Percentiles rank a stretch among this genome's conserved stretches.
These are phyloP conservation scores for Colletotrichum lini DNA, from an alignment of 2,329 filamentous ascomycete genomes.

Conservation along the genomic window DNA sequence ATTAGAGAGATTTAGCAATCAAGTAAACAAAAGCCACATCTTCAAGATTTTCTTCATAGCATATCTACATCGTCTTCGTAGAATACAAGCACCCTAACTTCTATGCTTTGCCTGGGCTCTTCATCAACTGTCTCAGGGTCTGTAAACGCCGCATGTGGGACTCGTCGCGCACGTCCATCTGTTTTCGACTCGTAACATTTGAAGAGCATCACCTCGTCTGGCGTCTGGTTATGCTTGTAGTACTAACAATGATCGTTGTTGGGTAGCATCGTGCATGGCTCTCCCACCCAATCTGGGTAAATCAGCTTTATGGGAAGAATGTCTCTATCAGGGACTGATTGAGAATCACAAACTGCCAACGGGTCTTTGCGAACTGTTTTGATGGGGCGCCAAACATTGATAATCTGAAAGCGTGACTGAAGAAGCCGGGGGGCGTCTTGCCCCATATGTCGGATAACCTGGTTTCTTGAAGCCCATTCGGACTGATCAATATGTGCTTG, in stretches of 20 bases:
- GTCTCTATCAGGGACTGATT: constrained; percentile 64
- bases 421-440: constrained; percentile 59
- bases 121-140: constrained; percentile 58
- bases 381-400: constrained; percentile 69
- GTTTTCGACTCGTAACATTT: constrained; percentile 74
- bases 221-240: constrained; percentile 65
- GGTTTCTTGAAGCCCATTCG: no score
- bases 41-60: no score
- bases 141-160: constrained; percentile 70
- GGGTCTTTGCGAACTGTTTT: constrained; percentile 67
- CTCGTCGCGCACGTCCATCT: constrained; percentile 66
- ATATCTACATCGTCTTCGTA: constrained; percentile 51
- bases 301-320: constrained; percentile 64
- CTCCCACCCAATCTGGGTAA: constrained; percentile 65
- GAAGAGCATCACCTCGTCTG: constrained; percentile 70
- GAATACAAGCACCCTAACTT: constrained; percentile 69
- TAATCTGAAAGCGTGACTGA: constrained; percentile 64
- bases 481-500: constrained; percentile 70
- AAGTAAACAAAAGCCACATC: no score
- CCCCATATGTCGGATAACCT: constrained; percentile 50
- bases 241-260: constrained; percentile 64
- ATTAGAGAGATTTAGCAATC: no score
- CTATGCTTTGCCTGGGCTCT: constrained; percentile 72
- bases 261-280: constrained; percentile 63
- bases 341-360: constrained; percentile 66